Conservation (phyloP, 2,329 filamentous ascomycete genomes). For the Canariomyces notabilis region DNA sequence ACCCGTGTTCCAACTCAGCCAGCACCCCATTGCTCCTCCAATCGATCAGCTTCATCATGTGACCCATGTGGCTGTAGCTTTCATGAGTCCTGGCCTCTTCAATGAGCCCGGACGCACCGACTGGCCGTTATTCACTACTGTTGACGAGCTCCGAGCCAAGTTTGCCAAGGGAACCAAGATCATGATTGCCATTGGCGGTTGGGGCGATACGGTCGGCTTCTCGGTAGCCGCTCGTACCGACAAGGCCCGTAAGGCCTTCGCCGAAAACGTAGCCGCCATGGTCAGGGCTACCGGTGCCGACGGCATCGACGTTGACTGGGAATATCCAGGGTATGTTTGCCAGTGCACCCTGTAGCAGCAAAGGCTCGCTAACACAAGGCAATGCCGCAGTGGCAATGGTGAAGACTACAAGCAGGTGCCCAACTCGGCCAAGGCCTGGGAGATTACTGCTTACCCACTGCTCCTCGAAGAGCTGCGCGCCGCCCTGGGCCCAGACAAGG, state of each 20-base stretch:
- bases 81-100: conserved; percentile 51
- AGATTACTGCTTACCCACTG: conserved; percentile 58
- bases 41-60: conserved; percentile 37
- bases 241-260: conserved; percentile 51
- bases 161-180: conserved; percentile 54
- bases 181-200: conserved; percentile 68
- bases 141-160: conserved; percentile 42
- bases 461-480: conserved; percentile 54
- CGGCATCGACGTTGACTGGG: conserved; percentile 65
- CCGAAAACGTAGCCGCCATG: conserved; percentile 59
- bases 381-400: conserved; percentile 51
- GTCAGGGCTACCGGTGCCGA: conserved; percentile 59
- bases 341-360: background rate
- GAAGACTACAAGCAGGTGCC: conserved; percentile 60
- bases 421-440: conserved; percentile 53
- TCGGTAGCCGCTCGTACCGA: conserved; percentile 49
- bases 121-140: conserved; percentile 51
- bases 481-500: conserved; percentile 51
- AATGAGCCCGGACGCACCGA: conserved; percentile 36
- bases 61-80: conserved; percentile 56
- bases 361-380: background rate
- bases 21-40: conserved; percentile 41
- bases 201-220: conserved; percentile 65
- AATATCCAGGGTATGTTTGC: conserved; percentile 38
- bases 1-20: conserved; percentile 31